Evolutionary conservation across 805 yeast genomes (phyloP), one percentile per base, ranked within the genome.

Genomic region (Kodamaea neixiangensis): DNA sequence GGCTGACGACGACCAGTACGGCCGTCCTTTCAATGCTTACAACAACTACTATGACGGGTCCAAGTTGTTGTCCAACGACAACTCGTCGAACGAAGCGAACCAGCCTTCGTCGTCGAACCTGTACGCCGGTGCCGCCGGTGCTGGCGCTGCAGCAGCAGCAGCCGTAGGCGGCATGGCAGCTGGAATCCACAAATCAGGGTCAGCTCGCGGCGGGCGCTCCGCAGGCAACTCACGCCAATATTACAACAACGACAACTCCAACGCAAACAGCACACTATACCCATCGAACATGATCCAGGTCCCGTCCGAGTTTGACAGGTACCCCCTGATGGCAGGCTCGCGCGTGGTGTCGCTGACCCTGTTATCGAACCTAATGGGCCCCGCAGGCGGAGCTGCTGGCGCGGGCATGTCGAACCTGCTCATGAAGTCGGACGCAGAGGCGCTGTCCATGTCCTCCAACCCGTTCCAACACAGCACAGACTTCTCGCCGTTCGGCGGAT

Each of bases 241-340:
- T 18, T 17, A 18, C 20, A 33, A 42, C 35, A 15, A 10, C 7
- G 34, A 31, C 11, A 14, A 31, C 22, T 20, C 20, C 34, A 20
- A 15, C 29, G 25, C 29, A 5, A 18, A 18, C 44, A 19, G 31
- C 29, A 25, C 29, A n/a, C 35, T 41, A 21, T 33, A 39, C 19
- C 47, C 51, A 14, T 25, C 48, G 45, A 55, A 50, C 47, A 59
- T 57, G 46, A 60, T 71, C 40, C 68, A 61, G n/a, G 68, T 59
- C 22, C 86, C 89, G 3, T 73, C 81, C 1, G 86, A 80, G 49
- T 85, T 72, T 58, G 89, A 85, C 64, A 73, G 91, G 58, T 86
- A 86, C 60, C 92, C 93, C 3, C 75, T 81, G 20, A 72, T 82
- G 54, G 79, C 81, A 2, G 78, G 78, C 3, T 48, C 51, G 5